Base-by-base conservation (phyloP, 1,284 basidiomycete genomes). In the Sanguinoderma infundibulare region DNA sequence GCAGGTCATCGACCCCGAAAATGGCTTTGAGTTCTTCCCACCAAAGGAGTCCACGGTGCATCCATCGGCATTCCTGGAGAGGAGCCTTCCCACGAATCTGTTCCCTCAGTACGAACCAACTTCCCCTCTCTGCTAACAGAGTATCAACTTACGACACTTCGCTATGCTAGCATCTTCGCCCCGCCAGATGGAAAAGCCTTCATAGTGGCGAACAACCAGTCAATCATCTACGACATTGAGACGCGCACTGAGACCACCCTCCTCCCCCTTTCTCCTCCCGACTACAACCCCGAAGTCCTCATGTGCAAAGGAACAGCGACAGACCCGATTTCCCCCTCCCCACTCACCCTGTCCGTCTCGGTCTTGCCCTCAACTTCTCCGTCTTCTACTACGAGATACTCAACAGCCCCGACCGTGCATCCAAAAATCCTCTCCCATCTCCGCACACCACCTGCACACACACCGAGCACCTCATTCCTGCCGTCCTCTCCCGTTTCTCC, bases 1-100 rank as follows among this genome's bases (percentile, higher is more conserved):
- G 64, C 73, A 92, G 90, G 90, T 70, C 90, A 91, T 83, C 90
- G 91, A 6, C 92, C 91, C 0, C 87, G 88, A 75, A 57, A 84
- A 84, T 67, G 80, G 76, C 28, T 77, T 81, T 66, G 91, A 92
- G 75, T 91, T 91, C 79, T 93, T 87, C 79, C 91, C 91, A 0
- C 80, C 83, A 5, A 79, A 76, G 63, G 72, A 73, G 35, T 84
- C 83, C 22, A 71, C 72, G 17, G 81, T 83, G 8, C 76, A 87
- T 50, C 70, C 68, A 36, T 86, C 83, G 10, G 76, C 78, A 1
- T 81, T 90, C 68, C 78, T 90, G 12, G 71, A 75, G 52, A 78
- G 75, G 39, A 84, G 84, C 1, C 81, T 90, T 28, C 86, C 86
- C 47, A 79, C 81, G 26, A 91, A 90, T 71, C 75, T 90, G 9